phyloP scores from a whole-genome alignment of 1,284 basidiomycete genomes.

The Fomitopsis schrenkii region DNA sequence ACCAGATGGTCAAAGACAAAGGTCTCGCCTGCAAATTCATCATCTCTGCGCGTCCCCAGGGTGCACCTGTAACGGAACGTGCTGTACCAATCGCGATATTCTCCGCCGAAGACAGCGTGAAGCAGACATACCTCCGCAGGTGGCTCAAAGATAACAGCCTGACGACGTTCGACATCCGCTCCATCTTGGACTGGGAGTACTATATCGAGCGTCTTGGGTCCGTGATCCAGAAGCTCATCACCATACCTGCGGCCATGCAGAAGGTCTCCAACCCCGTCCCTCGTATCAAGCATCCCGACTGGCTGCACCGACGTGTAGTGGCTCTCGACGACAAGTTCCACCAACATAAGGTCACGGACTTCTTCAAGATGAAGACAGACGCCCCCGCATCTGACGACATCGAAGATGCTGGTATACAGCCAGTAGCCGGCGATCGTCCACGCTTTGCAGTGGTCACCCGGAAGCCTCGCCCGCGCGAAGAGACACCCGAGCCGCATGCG shows the following conservation, averaged over 20 bases:
- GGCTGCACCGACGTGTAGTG: slow-evolving; percentile 90
- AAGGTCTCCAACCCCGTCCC: slow-evolving; percentile 97
- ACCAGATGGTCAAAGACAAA: slow-evolving; percentile 99
- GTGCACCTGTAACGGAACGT: slow-evolving; percentile 95
- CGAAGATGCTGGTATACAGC: slow-evolving; percentile 56
- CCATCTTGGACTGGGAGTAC: slow-evolving; percentile 97
- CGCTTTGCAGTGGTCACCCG: slow-evolving; percentile 56
- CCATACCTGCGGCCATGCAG: slow-evolving; percentile 98
- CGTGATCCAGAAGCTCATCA: slow-evolving; percentile 99
- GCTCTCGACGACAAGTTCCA: slow-evolving; percentile 94
- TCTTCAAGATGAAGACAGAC: slow-evolving; percentile 66
- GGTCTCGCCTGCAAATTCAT: slow-evolving; percentile 99
- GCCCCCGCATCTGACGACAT: slow-evolving; percentile 46
- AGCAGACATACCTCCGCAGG: slow-evolving; percentile 88
- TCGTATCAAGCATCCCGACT: slow-evolving; percentile 95
- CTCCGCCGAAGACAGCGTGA: slow-evolving; percentile 89
- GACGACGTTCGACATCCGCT: slow-evolving; percentile 86
- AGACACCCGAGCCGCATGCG: slow-evolving; percentile 37
- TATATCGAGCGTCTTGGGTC: slow-evolving; percentile 98
- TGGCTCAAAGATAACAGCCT: slow-evolving; percentile 96
- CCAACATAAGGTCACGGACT: slow-evolving; percentile 96
- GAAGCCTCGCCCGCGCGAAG: slow-evolving; percentile 36
- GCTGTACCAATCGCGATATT: slow-evolving; percentile 99
- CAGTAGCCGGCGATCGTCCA: slow-evolving; percentile 27
- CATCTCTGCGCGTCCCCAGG: slow-evolving; percentile 92